These are phyloP conservation scores for Craspedostauros australis DNA, from an alignment of 108 stramenopile genomes.

Conservation along the genomic window DNA sequence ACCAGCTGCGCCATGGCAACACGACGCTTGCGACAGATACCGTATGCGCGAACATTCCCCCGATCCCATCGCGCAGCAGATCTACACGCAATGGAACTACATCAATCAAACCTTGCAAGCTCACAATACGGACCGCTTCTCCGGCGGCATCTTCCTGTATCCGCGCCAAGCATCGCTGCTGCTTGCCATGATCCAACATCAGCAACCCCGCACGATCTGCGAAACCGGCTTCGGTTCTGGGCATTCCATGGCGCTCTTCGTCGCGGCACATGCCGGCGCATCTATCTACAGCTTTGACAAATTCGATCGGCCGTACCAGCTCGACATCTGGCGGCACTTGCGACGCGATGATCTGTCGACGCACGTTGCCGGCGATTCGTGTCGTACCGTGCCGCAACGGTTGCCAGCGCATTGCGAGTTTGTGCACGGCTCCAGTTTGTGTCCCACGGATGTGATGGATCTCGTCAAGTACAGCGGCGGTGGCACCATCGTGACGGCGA, in stretches of 20 bases:
- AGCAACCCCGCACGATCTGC: conserved; percentile 15
- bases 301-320: conserved; percentile 49
- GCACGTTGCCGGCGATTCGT: conserved; percentile 27
- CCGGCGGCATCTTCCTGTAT: conserved; percentile 53
- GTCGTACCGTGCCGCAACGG: conserved; percentile 26
- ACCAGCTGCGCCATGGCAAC: too few relatives aligned
- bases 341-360: conserved; percentile 2
- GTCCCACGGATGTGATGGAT: conserved; percentile 45
- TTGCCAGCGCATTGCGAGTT: conserved; percentile 32
- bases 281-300: conserved; percentile 38
- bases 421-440: conserved; percentile 49
- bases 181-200: conserved; percentile 10
- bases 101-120: conserved; percentile 17
- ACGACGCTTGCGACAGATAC: too few relatives aligned
- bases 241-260: conserved; percentile 37
- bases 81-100: too few relatives aligned
- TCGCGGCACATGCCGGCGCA: background rate
- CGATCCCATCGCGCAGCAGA: too few relatives aligned
- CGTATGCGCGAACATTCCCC: too few relatives aligned
- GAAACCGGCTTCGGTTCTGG: conserved; percentile 58
- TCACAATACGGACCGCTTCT: conserved; percentile 24
- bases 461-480: conserved; percentile 29
- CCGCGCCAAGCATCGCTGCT: conserved; percentile 32
- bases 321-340: conserved; percentile 12
- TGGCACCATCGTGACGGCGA: conserved; percentile 34